Evolutionary conservation across 1,284 basidiomycete genomes (phyloP), one percentile per base, ranked within the genome.

Genomic region (Dichomitus squalens): DNA sequence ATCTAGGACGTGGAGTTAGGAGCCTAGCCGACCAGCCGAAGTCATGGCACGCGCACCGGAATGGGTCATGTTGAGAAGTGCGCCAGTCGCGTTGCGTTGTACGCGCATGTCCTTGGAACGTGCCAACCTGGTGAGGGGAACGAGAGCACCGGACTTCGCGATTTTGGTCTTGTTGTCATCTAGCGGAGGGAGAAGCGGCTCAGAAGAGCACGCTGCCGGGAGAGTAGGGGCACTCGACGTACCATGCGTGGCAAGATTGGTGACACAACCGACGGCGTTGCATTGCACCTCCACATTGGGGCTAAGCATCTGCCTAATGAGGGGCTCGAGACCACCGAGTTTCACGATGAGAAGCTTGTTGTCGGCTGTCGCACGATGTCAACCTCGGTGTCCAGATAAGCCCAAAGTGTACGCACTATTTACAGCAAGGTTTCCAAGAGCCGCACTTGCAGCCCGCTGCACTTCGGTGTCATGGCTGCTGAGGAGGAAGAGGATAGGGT

Each of bases 151-250:
- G 4, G 96, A 98, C 80, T 98, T 98, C 53, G 97, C 97, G 63
- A 99, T 99, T 83, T 97, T 98, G 49, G 96, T 98, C 84, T 99
- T 99, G 85, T 99, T 99, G 73, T 99, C 97, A 70, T 99, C 96
- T 90, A 60, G 49, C 62, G 11, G 56, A 14, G 29, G 29, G 51
- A 47, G 27, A 36, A 21, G 18, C 18, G 31, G 31, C 46, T 27
- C 14, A 49, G 27, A 41, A 11, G 31, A 44, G 40, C 3, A 48
- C 29, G 23, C 29, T 12, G 16, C 20, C 16, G 27, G 33, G 20
- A 25, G 35, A 25, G 31, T 6, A n/a, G 20, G 36, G 14, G 7
- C 12, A 2, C 35, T 27, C 25, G 23, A 76, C 86, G 59, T 60
- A 95, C 94, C 96, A 77, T 99, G 96, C 1, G 96, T 99, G 18